These are phyloP conservation scores for Podaxis mareebaensis DNA, from an alignment of 768 basidiomycete genomes.

Conservation along the genomic window DNA sequence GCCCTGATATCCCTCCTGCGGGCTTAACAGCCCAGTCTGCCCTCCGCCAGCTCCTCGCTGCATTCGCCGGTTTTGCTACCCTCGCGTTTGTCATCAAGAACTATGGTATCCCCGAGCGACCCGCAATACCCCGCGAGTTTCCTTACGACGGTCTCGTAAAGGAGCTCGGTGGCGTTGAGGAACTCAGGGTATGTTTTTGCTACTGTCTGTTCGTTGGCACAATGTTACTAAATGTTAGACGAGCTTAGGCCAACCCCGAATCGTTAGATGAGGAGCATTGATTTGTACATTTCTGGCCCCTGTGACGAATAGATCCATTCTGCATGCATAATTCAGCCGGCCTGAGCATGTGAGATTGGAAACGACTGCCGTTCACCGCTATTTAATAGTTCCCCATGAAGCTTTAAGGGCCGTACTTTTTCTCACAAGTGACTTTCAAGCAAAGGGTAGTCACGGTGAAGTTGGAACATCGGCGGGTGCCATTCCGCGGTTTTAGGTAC, in stretches of 20 bases:
- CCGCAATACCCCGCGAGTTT: conserved; percentile 71
- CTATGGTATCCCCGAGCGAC: conserved; percentile 56
- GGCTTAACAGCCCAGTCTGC: conserved; percentile 51
- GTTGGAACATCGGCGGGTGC: too few species aligned
- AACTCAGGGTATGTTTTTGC: conserved; percentile 62
- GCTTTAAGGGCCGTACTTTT: background rate
- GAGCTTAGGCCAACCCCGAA: conserved; percentile 52
- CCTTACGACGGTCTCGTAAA: conserved; percentile 73
- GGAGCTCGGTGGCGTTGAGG: conserved; percentile 78
- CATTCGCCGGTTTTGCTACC: conserved; percentile 58
- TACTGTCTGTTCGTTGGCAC: background rate
- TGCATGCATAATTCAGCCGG: background rate
- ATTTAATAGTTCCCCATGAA: background rate
- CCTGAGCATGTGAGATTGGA: background rate
- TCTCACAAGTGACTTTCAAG: background rate
- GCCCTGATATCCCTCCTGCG: conserved; percentile 71
- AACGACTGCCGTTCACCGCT: background rate
- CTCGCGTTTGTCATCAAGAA: conserved; percentile 63
- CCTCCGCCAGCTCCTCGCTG: conserved; percentile 64
- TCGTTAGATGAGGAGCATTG: conserved; percentile 40
- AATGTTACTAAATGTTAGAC: background rate
- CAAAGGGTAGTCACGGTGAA: too few species aligned
- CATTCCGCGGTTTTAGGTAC: too few species aligned
- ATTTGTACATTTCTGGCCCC: conserved; percentile 15
- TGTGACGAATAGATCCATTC: background rate